Evolutionary conservation across 768 basidiomycete genomes (phyloP).

Genomic region (Kockovaella imperatae): DNA sequence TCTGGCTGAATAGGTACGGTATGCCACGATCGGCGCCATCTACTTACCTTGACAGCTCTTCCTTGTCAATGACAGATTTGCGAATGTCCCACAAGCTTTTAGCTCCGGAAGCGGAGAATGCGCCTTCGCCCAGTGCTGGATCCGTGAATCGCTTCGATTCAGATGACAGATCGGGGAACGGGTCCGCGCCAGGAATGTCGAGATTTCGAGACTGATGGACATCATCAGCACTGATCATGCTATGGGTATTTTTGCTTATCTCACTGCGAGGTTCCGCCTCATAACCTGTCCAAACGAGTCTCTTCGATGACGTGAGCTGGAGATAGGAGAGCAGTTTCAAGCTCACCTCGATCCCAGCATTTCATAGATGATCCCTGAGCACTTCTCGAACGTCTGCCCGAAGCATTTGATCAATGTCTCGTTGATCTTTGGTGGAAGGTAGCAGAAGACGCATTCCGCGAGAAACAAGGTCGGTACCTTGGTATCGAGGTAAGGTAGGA

Average conservation of each 20-base stretch:
- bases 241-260: slow-evolving; percentile 5
- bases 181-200: slow-evolving; percentile 61
- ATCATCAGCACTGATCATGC: background rate
- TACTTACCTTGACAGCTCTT: slow-evolving; percentile 39
- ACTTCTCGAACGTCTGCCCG: slow-evolving; percentile 49
- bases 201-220: slow-evolving; percentile 59
- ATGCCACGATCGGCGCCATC: slow-evolving; percentile 16
- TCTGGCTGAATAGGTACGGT: background rate
- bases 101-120: slow-evolving; percentile 55
- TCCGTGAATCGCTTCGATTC: slow-evolving; percentile 57
- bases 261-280: slow-evolving; percentile 73
- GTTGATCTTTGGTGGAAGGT: slow-evolving; percentile 62
- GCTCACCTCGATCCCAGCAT: slow-evolving; percentile 70
- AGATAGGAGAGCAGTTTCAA: background rate
- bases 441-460: slow-evolving; percentile 89
- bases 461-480: slow-evolving; percentile 70
- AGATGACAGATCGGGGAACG: slow-evolving; percentile 55
- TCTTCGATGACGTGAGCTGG: slow-evolving; percentile 13
- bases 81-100: slow-evolving; percentile 66
- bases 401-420: slow-evolving; percentile 67
- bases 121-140: slow-evolving; percentile 24
- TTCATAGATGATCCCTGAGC: slow-evolving; percentile 63
- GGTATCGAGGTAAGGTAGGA: slow-evolving; percentile 51
- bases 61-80: slow-evolving; percentile 34
- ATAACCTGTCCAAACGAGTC: slow-evolving; percentile 91